phyloP scores from a whole-genome alignment of 768 basidiomycete genomes.

The Lactarius vividus region DNA sequence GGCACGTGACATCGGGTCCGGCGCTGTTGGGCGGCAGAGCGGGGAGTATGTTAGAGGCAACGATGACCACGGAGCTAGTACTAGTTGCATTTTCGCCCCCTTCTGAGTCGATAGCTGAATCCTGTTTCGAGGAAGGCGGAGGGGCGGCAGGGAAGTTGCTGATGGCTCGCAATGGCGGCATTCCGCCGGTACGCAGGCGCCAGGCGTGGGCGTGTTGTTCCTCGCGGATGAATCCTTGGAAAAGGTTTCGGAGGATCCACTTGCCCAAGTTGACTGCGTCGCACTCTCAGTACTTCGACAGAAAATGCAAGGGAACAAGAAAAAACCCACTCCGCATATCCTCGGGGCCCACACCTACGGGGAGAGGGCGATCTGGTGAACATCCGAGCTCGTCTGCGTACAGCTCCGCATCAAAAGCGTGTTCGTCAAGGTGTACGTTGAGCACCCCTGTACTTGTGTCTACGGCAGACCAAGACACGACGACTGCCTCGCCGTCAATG shows the following conservation, averaged over 20 bases:
- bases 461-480: conserved; percentile 79
- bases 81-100: conserved; percentile 22
- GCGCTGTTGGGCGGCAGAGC: conserved; percentile 55
- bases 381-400: conserved; percentile 91
- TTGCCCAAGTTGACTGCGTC: conserved; percentile 83
- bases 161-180: background rate
- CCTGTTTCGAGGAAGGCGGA: conserved; percentile 8
- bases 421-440: conserved; percentile 82
- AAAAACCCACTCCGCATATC: conserved; percentile 71
- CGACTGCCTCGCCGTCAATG: conserved; percentile 93
- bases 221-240: conserved; percentile 72
- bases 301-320: conserved; percentile 11
- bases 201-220: conserved; percentile 45
- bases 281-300: background rate
- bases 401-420: conserved; percentile 91
- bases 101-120: background rate
- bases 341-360: conserved; percentile 62
- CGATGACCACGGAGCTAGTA: conserved; percentile 48
- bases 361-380: conserved; percentile 30
- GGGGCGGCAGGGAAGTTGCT: background rate
- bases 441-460: conserved; percentile 90
- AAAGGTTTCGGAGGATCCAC: conserved; percentile 86
- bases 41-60: conserved; percentile 60
- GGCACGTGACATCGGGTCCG: conserved; percentile 16
- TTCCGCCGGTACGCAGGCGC: conserved; percentile 19